phyloP scores from a whole-genome alignment of 176 grass and related monocot species.

The Otatea glauca region DNA sequence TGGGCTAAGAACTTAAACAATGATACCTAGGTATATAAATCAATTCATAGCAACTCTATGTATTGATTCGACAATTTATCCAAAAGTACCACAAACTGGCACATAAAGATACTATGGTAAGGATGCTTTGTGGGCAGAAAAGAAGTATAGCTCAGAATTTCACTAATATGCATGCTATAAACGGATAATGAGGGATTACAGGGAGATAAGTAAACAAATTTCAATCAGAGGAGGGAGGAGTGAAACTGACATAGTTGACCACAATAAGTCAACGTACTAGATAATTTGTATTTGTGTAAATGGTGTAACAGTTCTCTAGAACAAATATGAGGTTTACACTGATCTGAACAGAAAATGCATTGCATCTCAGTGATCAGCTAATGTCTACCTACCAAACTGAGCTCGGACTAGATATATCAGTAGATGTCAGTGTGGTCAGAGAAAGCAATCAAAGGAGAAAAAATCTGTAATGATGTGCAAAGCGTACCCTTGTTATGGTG shows the following conservation, averaged over 20 bases:
- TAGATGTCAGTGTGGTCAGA: background rate
- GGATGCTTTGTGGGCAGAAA: background rate
- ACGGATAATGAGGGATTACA: background rate
- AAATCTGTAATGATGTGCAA: background rate
- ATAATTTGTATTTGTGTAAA: background rate
- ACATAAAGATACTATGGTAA: background rate
- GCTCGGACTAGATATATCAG: background rate
- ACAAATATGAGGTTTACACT: constrained; percentile 2
- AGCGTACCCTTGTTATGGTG: constrained; percentile 42
- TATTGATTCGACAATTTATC: background rate
- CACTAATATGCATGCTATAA: background rate
- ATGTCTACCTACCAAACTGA: constrained; percentile 8
- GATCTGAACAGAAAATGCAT: background rate
- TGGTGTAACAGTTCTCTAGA: background rate
- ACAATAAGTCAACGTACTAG: background rate
- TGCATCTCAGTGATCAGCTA: background rate
- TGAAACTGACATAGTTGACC: background rate
- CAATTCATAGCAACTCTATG: background rate
- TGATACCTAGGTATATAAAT: background rate
- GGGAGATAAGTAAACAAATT: background rate
- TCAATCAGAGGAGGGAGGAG: background rate
- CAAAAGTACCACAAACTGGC: background rate
- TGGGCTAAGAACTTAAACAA: background rate
- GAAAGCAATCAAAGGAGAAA: background rate
- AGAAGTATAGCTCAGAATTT: background rate